Percentiles rank a stretch among this genome's conserved stretches.
Evolutionary conservation across 2,329 filamentous ascomycete species (phyloP).

Genomic region (Pseudohalonectria lignicola): DNA sequence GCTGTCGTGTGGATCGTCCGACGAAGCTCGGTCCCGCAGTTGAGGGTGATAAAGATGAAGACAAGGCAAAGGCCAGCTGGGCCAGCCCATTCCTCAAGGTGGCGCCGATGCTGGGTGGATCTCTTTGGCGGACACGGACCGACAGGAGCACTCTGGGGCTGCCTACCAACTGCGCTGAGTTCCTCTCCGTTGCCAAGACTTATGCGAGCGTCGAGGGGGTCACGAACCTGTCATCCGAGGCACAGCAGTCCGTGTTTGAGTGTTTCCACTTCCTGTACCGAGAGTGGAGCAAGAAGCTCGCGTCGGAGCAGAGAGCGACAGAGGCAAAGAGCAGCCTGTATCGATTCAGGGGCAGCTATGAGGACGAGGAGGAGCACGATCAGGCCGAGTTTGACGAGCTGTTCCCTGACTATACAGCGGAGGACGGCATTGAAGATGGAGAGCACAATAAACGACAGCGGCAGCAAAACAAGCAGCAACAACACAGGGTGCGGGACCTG

Average conservation of each 20-base stretch:
- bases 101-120: conserved; percentile 46
- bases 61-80: too few species aligned
- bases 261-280: conserved; percentile 64
- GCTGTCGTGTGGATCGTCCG: conserved; percentile 3
- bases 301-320: conserved; percentile 64
- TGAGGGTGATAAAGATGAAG: too few species aligned
- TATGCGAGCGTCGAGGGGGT: conserved; percentile 36
- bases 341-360: conserved; percentile 66
- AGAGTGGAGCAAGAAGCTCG: conserved; percentile 69
- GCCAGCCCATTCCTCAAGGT: conserved; percentile 27
- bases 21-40: conserved; percentile 19
- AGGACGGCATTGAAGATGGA: conserved; percentile 10
- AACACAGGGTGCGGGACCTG: conserved; percentile 34
- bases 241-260: conserved; percentile 47
- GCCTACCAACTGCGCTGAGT: conserved; percentile 29
- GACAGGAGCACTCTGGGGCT: conserved; percentile 2
- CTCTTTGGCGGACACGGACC: conserved; percentile 13
- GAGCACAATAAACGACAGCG: conserved; percentile 16
- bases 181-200: conserved; percentile 35
- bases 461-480: conserved; percentile 15
- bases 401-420: conserved; percentile 67
- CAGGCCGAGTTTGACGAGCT: conserved; percentile 66
- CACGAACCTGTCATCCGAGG: conserved; percentile 23
- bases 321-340: conserved; percentile 69
- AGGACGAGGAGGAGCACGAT: conserved; percentile 65